Evolutionary conservation across 192 early-diverging fungal genomes (phyloP), one percentile per base, ranked within the genome.

Genomic region (Allomyces macrogynus): DNA sequence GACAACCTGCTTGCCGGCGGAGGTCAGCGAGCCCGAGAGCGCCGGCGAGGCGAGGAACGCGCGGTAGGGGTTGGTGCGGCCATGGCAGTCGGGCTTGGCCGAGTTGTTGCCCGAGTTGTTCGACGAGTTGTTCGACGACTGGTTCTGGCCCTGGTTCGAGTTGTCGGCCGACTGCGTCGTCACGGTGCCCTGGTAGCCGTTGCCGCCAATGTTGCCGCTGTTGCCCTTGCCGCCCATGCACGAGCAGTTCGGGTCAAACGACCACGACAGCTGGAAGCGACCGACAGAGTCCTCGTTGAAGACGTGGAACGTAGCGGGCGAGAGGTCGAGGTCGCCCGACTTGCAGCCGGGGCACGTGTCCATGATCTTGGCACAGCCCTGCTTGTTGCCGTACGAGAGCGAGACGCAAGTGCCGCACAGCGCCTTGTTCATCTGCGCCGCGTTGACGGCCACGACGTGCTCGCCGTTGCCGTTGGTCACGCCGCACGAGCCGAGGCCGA

Each of bases 331-430:
- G 23, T 65, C 68, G 4, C 75, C 74, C 4, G 60, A 60, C 0
- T 63, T n/a, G 43, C 81, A 83, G 11, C 61, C 67, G 7, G 70
- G 70, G 27, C 82, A 84, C 14, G 72, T 78, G 63, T 83, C 81
- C 10, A 79, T 73, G 22, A 81, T 75, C 43, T 66, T 80, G 49
- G 76, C 82, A 23, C 63, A 67, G 23, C 79, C 75, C 3, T 73
- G 32, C 16, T 73, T 79, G 44, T 74, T 76, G 5, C 75, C 75
- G 42, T 77, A 77, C 61, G 72, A 79, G 3, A 79, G 76, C 23
- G 62, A 67, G n/a, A 71, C 74, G 61, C 73, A 72, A 65, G 75
- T 71, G 42, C 81, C 81, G 69, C 84, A 85, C 26, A 63, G 71
- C 10, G 78, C 74, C 10, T 71, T 74, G 0, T 64, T 70, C 63